Percentiles rank a stretch among this genome's conserved stretches.
These are phyloP conservation scores for Sclerotiophoma versabilis DNA, from an alignment of 2,329 filamentous ascomycete genomes.

Conservation along the genomic window DNA sequence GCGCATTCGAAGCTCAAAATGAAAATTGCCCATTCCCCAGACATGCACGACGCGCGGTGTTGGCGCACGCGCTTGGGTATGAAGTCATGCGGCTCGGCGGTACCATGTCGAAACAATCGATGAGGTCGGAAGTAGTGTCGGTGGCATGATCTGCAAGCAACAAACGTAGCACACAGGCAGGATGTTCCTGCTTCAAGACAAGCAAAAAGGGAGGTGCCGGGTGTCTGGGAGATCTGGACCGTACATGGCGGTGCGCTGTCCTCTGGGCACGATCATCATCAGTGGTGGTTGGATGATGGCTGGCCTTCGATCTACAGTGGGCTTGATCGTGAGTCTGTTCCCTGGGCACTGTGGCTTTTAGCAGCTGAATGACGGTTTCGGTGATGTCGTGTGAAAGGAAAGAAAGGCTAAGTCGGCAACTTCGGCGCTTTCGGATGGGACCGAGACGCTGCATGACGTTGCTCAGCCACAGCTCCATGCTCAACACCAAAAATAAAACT, in stretches of 20 bases:
- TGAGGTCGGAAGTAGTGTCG: background rate
- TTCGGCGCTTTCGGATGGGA: constrained; percentile 6
- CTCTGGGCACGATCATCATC: background rate
- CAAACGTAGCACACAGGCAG: too few species aligned
- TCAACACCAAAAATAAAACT: constrained; percentile 14
- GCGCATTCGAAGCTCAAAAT: background rate
- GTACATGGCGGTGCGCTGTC: background rate
- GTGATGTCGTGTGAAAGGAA: constrained; percentile 4
- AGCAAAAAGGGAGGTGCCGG: background rate
- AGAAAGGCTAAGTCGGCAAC: constrained; percentile 13
- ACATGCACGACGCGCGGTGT: constrained; percentile 11
- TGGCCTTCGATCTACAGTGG: background rate
- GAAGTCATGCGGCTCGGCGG: constrained; percentile 18
- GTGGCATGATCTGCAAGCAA: too few species aligned
- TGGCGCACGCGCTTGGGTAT: constrained; percentile 11
- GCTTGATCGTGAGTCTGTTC: background rate
- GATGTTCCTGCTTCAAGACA: background rate
- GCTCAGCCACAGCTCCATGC: constrained; percentile 13
- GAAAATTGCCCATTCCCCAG: background rate
- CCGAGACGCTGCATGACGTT: constrained; percentile 14
- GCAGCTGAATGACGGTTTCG: background rate
- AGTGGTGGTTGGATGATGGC: background rate
- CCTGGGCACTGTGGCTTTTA: background rate
- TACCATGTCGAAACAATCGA: background rate
- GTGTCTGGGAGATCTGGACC: background rate